Conservation (phyloP, 306 rosid species). For the Dalbergia oliveri region DNA sequence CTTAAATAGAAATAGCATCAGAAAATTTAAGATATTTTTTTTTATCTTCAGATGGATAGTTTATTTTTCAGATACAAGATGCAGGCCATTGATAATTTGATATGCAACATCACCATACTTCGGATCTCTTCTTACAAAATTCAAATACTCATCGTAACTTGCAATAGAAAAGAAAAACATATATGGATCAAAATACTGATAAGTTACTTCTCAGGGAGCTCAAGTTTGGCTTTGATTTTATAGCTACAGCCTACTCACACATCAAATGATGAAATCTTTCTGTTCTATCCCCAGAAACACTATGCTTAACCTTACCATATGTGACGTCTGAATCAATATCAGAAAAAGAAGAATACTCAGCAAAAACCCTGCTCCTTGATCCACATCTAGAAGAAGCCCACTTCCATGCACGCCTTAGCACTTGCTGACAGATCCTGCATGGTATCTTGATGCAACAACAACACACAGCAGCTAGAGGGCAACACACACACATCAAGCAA, state of each 20-base stretch:
- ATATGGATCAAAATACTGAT: neutral
- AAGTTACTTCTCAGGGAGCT: neutral
- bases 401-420: constrained; percentile 39
- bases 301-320: constrained; percentile 37
- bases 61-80: neutral
- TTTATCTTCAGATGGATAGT: neutral
- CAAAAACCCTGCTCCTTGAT: constrained; percentile 46
- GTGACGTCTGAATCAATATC: constrained; percentile 60
- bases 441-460: constrained; percentile 71
- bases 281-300: constrained; percentile 30
- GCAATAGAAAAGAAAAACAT: neutral
- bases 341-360: constrained; percentile 72
- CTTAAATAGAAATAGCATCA: no score
- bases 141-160: neutral
- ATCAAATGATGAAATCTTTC: neutral
- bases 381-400: constrained; percentile 50
- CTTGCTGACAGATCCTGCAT: constrained; percentile 56
- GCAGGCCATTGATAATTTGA: no score
- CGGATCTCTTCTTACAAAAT: neutral
- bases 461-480: constrained; percentile 60
- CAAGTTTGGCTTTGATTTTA: neutral
- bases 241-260: neutral
- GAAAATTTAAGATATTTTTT: no score
- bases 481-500: constrained; percentile 62
- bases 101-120: neutral